Evolutionary conservation across 1,139 yeast genomes (phyloP).

Genomic region (Taphrina populina): DNA sequence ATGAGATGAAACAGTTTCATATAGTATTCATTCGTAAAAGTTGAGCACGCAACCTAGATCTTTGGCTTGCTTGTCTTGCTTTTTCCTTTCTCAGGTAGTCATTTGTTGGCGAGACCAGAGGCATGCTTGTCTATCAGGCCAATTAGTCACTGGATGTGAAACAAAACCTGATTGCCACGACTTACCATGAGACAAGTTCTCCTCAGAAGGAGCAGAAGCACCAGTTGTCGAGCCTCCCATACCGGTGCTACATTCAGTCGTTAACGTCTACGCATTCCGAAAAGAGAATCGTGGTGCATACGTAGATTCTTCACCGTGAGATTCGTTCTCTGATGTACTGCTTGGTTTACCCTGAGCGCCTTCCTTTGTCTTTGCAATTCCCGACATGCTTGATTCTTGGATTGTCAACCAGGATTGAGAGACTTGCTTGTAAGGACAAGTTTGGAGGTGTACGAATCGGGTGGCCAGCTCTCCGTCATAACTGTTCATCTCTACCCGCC

Average conservation of each 20-base stretch:
- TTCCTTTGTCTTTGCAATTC: conserved; percentile 15
- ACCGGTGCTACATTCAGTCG: conserved; percentile 1
- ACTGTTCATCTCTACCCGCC: too few species aligned
- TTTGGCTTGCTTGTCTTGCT: conserved; percentile 1
- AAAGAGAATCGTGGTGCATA: background rate
- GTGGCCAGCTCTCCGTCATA: too few species aligned
- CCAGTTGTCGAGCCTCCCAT: conserved; percentile 23
- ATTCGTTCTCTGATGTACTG: conserved; percentile 12
- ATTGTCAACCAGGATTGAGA: background rate
- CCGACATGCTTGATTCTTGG: conserved; percentile 5
- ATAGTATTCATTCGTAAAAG: too few species aligned
- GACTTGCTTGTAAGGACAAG: too few species aligned
- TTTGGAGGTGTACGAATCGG: too few species aligned
- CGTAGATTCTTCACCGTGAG: conserved; percentile 26
- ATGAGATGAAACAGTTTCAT: too few species aligned
- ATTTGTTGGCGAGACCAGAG: conserved; percentile 13
- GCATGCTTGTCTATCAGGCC: conserved; percentile 15
- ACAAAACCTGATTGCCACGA: background rate
- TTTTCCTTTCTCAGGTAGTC: conserved; percentile 7
- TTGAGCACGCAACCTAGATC: background rate
- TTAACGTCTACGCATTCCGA: background rate
- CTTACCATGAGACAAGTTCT: conserved; percentile 19
- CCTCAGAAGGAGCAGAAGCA: conserved; percentile 12
- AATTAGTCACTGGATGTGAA: background rate
- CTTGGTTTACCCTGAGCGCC: conserved; percentile 9